Evolutionary conservation across 495 filamentous ascomycete species (phyloP).

Genomic region (Lepidopterella palustris): DNA sequence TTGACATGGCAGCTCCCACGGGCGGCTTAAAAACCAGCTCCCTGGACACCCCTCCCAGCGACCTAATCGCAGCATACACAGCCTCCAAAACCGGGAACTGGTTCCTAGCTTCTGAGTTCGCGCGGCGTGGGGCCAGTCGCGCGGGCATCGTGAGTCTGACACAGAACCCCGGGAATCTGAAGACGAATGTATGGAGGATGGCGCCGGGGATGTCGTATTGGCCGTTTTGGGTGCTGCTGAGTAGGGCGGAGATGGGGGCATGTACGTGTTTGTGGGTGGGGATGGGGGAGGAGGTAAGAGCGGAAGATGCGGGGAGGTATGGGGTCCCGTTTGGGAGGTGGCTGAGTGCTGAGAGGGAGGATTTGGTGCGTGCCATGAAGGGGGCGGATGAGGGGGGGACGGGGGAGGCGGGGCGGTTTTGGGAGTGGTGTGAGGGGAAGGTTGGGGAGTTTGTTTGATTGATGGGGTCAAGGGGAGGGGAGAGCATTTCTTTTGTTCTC

Average conservation of each 20-base stretch:
- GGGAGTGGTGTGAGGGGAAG: constrained; percentile 13
- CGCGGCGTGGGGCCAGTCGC: neutral
- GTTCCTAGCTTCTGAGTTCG: constrained; percentile 16
- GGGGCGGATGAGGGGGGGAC: neutral
- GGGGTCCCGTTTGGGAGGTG: constrained; percentile 17
- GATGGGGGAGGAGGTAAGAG: constrained; percentile 38
- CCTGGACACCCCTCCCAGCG: constrained; percentile 1
- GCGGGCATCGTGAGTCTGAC: constrained; percentile 7
- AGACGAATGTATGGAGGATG: constrained; percentile 1
- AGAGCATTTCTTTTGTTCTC: too few species aligned
- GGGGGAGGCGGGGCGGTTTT: constrained; percentile 4
- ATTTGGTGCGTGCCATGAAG: neutral
- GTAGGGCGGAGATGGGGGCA: constrained; percentile 36
- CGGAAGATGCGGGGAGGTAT: constrained; percentile 23
- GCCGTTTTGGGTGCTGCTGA: neutral
- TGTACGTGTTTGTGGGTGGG: constrained; percentile 45
- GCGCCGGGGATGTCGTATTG: neutral
- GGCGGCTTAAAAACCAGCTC: constrained; percentile 5
- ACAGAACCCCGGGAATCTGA: constrained; percentile 16
- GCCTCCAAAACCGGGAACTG: constrained; percentile 24
- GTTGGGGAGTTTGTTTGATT: too few species aligned
- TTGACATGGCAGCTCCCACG: neutral
- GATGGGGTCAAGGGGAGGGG: too few species aligned
- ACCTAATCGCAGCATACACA: constrained; percentile 12
- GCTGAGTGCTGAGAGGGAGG: neutral